These are phyloP conservation scores for Tylopilus sp. DNA, from an alignment of 768 basidiomycete genomes.

Conservation along the genomic window DNA sequence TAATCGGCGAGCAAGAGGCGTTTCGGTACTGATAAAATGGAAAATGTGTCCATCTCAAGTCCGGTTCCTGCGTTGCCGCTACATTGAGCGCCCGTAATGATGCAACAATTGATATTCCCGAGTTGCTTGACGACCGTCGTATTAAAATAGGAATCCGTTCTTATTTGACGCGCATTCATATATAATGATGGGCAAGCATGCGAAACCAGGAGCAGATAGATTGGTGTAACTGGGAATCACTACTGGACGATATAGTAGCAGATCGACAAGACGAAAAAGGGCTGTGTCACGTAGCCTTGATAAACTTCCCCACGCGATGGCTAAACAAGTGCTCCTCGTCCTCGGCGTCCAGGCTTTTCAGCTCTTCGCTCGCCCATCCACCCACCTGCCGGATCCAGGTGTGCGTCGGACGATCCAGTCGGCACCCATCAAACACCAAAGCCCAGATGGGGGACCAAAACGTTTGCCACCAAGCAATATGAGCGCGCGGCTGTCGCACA, in stretches of 20 bases:
- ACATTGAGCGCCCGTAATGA: too few species aligned
- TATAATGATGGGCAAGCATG: too few species aligned
- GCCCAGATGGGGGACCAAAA: constrained; percentile 74
- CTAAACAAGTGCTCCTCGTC: constrained; percentile 56
- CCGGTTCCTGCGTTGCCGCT: too few species aligned
- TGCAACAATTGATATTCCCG: too few species aligned
- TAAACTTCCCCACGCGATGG: constrained; percentile 55
- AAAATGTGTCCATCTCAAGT: too few species aligned
- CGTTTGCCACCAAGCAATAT: constrained; percentile 69
- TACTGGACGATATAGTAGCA: neutral
- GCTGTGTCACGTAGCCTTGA: constrained; percentile 36
- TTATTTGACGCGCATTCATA: too few species aligned
- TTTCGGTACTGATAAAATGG: neutral
- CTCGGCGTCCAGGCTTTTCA: constrained; percentile 52
- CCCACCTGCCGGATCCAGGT: constrained; percentile 43
- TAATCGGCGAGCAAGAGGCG: too few species aligned
- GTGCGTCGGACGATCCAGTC: constrained; percentile 53
- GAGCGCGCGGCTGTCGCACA: constrained; percentile 48
- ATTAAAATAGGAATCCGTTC: too few species aligned
- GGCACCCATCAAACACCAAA: constrained; percentile 58
- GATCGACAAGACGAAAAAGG: neutral
- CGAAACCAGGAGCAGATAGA: neutral
- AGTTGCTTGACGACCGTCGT: too few species aligned
- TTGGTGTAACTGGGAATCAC: neutral
- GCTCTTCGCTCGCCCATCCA: constrained; percentile 45